Conservation (phyloP, 306 rosid genomes). For the Trifolium repens region DNA sequence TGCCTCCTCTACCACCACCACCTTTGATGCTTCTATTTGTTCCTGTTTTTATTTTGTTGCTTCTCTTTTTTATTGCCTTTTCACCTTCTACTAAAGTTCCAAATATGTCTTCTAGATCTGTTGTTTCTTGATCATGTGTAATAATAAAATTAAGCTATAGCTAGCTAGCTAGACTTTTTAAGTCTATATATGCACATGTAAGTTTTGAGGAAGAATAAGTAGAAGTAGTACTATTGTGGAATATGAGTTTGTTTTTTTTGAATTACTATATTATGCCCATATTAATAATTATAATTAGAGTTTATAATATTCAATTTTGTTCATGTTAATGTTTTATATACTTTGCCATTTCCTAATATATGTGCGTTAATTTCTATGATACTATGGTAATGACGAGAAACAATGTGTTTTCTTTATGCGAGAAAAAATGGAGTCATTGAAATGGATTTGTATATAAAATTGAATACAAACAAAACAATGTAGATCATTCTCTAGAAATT, state of each 20-base stretch:
- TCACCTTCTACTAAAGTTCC: conserved; percentile 50
- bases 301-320: background rate
- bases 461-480: no score
- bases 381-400: background rate
- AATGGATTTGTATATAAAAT: no score
- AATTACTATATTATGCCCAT: no score
- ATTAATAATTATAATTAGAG: no score
- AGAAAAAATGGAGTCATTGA: no score
- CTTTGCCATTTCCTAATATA: background rate
- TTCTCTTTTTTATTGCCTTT: conserved; percentile 61
- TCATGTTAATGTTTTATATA: background rate
- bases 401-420: background rate
- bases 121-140: conserved; percentile 26
- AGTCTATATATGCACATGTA: conserved; percentile 16
- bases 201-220: background rate
- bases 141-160: background rate
- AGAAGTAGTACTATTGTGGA: background rate
- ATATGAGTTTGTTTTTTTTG: background rate
- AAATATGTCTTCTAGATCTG: conserved; percentile 19
- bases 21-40: conserved; percentile 59
- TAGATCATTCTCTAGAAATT: no score
- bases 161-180: background rate
- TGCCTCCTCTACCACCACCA: conserved; percentile 87
- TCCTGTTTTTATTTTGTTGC: conserved; percentile 57
- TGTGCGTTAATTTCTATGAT: background rate